These are phyloP conservation scores for Gastrolobium villosum DNA, from an alignment of 306 rosid species.

Conservation along the genomic window DNA sequence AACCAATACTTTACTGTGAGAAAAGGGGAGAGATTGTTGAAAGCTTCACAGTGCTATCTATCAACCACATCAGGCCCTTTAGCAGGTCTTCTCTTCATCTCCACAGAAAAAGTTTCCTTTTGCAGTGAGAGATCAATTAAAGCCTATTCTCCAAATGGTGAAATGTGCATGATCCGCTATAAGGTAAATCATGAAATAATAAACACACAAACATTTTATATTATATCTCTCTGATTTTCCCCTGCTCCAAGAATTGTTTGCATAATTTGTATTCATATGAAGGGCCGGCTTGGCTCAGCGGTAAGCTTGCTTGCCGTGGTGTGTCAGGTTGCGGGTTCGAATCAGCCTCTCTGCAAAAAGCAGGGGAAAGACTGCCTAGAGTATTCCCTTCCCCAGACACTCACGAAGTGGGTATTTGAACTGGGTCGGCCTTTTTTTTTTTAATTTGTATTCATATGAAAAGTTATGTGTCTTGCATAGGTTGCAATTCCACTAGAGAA, in stretches of 20 bases:
- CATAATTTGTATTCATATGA: slow-evolving; percentile 2
- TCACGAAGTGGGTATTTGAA: no score
- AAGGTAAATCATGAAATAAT: not conserved
- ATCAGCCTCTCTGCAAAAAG: no score
- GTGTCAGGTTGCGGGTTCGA: no score
- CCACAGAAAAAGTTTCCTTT: slow-evolving; percentile 25
- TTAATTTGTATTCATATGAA: no score
- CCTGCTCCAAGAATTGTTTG: not conserved
- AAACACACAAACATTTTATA: no score
- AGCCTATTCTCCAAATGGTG: not conserved
- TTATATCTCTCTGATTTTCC: not conserved
- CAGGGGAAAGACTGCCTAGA: no score
- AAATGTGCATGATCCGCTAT: not conserved
- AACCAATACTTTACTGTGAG: not conserved
- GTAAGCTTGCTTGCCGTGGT: no score
- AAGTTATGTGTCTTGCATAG: slow-evolving; percentile 17
- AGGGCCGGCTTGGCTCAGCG: no score
- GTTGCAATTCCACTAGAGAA: slow-evolving; percentile 58
- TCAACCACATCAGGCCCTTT: not conserved
- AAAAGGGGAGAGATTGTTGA: slow-evolving; percentile 3
- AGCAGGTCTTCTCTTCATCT: slow-evolving; percentile 29
- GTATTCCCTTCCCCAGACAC: no score
- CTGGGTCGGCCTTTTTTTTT: no score
- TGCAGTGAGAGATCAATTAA: not conserved
- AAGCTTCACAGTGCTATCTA: slow-evolving; percentile 24